Evolutionary conservation across 441 rosid species (phyloP), one percentile per base, ranked within the genome.

Genomic region (Lepidium campestre): DNA sequence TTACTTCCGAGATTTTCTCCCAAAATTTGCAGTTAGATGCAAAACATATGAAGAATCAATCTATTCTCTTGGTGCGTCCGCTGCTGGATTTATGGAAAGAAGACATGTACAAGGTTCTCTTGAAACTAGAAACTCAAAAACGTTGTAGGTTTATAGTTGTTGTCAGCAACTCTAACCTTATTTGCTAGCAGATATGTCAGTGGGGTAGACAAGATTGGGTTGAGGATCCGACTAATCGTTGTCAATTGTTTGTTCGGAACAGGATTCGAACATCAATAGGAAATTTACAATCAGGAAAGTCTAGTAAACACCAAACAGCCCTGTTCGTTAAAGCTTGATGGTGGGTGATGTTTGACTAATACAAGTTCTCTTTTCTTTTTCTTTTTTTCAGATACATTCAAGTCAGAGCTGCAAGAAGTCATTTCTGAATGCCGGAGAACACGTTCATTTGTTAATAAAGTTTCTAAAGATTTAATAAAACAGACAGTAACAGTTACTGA

Each of bases 161-260:
- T 36, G 32, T 19, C 55, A 56, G 44, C 6, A 40, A n/a, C 41
- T 6, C n/a, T 70, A 72, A 49, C 71, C 1, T 6, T 60, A 40
- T 82, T 41, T 17, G 20, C 32, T 27, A 37, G 60, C 47, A 94
- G 99, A 77, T 91, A 78, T 94, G 99, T 74, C 79, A 70, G 67
- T 79, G 77, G 47, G 74, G 68, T 53, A 61, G 70, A 47, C 78
- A 48, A 65, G 82, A 82, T 18, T 94, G 96, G 97, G 94, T 91
- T 71, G 97, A 91, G 53, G 97, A 94, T 83, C 97, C 97, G 37
- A 83, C 99, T 41, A 94, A 91, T 79, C 78, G 48, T 75, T 91
- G 78, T 70, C 75, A 80, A 22, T 68, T 83, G 47, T 94, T 80
- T 84, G 99, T 79, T 60, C 86, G 99, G 37, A 94, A 88, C 61